phyloP scores from a whole-genome alignment of 2,329 filamentous ascomycete species.

The Bertia moriformis region DNA sequence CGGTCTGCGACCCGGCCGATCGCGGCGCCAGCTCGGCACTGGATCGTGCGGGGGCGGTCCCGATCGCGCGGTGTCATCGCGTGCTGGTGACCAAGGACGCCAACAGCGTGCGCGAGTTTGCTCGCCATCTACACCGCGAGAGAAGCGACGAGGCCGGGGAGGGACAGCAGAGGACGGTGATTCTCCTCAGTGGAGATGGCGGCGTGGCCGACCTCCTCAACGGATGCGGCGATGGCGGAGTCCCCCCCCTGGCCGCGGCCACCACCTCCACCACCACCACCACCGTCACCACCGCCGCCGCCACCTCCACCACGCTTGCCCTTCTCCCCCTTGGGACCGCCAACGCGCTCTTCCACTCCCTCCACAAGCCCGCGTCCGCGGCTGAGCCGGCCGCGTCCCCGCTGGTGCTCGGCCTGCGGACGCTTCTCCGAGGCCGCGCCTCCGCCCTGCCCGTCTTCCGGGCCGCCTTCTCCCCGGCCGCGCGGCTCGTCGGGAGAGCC shows the following conservation, averaged over 20 bases:
- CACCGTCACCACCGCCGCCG: slow-evolving; percentile 74
- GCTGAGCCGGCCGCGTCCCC: slow-evolving; percentile 21
- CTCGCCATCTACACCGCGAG: slow-evolving; percentile 22
- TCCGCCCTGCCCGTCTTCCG: slow-evolving; percentile 28
- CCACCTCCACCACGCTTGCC: slow-evolving; percentile 51
- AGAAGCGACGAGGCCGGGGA: slow-evolving; percentile 26
- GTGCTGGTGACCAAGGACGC: slow-evolving; percentile 49
- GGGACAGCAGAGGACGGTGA: slow-evolving; percentile 30
- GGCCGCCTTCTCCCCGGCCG: slow-evolving; percentile 18
- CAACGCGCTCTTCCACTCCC: slow-evolving; percentile 34
- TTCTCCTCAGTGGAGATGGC: slow-evolving; percentile 46
- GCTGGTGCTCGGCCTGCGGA: slow-evolving; percentile 34
- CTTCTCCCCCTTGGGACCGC: slow-evolving; percentile 35
- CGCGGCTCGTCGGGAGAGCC: slow-evolving; percentile 23
- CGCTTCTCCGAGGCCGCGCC: slow-evolving; percentile 32
- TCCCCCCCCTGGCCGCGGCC: slow-evolving; percentile 21
- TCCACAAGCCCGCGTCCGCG: slow-evolving; percentile 14
- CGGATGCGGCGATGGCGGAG: no score
- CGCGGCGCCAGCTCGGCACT: no score
- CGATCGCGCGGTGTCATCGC: slow-evolving; percentile 22
- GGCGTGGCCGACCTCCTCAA: slow-evolving; percentile 37
- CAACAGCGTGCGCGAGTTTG: slow-evolving; percentile 50
- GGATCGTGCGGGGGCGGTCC: slow-evolving; percentile 5
- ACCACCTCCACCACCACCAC: slow-evolving; percentile 34
- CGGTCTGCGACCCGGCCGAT: slow-evolving; percentile 2